phyloP scores from a whole-genome alignment of 371 early-diverging fungal species.

The Smittium mucronatum region DNA sequence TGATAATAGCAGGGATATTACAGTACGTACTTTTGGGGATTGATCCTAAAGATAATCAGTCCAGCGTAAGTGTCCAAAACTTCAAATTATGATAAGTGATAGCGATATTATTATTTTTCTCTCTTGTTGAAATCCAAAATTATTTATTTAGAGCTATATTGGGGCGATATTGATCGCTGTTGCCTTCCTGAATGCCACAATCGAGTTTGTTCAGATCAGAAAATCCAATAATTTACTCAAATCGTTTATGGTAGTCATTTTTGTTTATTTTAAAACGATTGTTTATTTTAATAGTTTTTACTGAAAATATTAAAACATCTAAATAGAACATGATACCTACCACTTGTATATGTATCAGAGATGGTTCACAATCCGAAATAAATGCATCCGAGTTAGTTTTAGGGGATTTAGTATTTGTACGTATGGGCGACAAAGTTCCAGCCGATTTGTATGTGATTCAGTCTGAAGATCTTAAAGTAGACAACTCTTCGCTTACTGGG shows the following conservation, averaged over 20 bases:
- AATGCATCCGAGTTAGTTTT: conserved; percentile 58
- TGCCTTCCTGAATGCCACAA: conserved; percentile 74
- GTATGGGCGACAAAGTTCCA: conserved; percentile 87
- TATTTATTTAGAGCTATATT: conserved; percentile 52
- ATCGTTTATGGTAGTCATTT: conserved; percentile 48
- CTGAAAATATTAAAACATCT: not conserved
- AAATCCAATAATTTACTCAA: conserved; percentile 73
- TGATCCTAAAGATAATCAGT: conserved; percentile 48
- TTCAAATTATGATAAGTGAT: too few relatives aligned
- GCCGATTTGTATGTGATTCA: conserved; percentile 72
- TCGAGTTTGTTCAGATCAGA: conserved; percentile 83
- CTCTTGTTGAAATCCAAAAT: not conserved
- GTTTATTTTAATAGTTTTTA: not conserved
- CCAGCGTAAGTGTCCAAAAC: conserved; percentile 47
- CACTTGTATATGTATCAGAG: conserved; percentile 62
- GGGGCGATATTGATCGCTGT: conserved; percentile 80
- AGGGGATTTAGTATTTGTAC: conserved; percentile 77
- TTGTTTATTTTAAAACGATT: not conserved
- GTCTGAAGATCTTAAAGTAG: conserved; percentile 77
- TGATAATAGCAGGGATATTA: conserved; percentile 68
- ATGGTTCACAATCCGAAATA: conserved; percentile 45
- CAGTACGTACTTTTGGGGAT: conserved; percentile 63
- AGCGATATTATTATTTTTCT: not conserved
- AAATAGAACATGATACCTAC: conserved; percentile 61
- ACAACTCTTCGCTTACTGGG: conserved; percentile 93